phyloP scores from a whole-genome alignment of 352 stramenopile genomes.

The Globisporangium camurandrum region DNA sequence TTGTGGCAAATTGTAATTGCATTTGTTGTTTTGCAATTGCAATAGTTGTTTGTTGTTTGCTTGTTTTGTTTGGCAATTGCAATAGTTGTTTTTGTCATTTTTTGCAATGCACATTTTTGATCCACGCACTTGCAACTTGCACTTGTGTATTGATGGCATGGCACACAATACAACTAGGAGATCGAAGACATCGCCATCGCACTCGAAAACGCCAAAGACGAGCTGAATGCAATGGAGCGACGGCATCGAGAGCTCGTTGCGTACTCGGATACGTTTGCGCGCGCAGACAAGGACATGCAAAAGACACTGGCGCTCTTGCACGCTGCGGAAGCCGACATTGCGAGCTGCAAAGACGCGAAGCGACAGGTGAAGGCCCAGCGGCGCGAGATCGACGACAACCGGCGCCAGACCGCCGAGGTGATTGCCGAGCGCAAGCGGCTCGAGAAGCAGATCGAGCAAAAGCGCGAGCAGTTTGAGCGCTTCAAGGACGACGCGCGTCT shows the following conservation, averaged over 20 bases:
- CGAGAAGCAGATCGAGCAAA: constrained; percentile 64
- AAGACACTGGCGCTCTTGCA: constrained; percentile 55
- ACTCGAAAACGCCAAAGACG: constrained; percentile 65
- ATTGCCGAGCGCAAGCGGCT: constrained; percentile 60
- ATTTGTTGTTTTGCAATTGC: not conserved
- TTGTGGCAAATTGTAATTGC: no score
- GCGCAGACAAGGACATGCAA: constrained; percentile 57
- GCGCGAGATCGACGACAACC: constrained; percentile 44
- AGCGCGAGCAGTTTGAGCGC: constrained; percentile 55
- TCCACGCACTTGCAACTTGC: no score
- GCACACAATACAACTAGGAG: no score
- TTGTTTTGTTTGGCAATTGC: no score
- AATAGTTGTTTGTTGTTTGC: not conserved
- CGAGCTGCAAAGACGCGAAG: constrained; percentile 62
- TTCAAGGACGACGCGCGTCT: constrained; percentile 57
- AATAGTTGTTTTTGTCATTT: no score
- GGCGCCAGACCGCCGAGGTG: constrained; percentile 36
- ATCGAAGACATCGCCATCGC: constrained; percentile 42
- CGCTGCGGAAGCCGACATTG: constrained; percentile 57
- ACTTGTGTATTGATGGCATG: not conserved
- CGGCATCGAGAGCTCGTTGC: constrained; percentile 42
- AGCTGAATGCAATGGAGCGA: constrained; percentile 60
- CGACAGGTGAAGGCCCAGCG: constrained; percentile 54
- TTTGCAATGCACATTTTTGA: no score
- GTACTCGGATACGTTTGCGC: constrained; percentile 61